These are phyloP conservation scores for Piromyces sp. DNA, from an alignment of 192 early-diverging fungal genomes.

Conservation along the genomic window DNA sequence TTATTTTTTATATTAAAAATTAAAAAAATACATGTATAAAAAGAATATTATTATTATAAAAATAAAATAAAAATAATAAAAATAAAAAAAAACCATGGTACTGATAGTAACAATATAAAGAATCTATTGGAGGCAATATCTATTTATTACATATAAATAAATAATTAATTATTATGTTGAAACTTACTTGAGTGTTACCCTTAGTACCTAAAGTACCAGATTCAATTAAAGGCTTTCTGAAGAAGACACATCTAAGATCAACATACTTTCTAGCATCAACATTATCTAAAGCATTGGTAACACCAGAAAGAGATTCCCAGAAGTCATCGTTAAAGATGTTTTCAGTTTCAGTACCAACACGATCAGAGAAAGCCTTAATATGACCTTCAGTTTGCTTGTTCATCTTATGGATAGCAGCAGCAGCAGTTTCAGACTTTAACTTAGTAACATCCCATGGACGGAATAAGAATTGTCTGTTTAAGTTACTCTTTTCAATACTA, in stretches of 20 bases:
- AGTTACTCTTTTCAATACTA: slow-evolving; percentile 96
- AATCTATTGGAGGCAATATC: no score
- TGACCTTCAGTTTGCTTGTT: slow-evolving; percentile 69
- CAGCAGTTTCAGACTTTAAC: slow-evolving; percentile 85
- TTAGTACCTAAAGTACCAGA: slow-evolving; percentile 98
- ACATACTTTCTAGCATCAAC: slow-evolving; percentile 94
- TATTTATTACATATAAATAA: no score
- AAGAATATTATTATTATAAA: neutral
- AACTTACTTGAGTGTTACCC: slow-evolving; percentile 83
- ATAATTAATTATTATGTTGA: neutral
- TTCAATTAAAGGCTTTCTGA: slow-evolving; percentile 83
- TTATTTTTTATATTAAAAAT: no score
- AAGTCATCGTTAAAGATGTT: slow-evolving; percentile 80
- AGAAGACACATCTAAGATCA: slow-evolving; percentile 93
- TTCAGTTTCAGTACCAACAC: slow-evolving; percentile 89
- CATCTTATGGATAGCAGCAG: slow-evolving; percentile 73
- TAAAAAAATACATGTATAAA: no score
- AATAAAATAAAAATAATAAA: neutral
- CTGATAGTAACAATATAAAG: no score
- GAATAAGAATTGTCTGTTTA: slow-evolving; percentile 99
- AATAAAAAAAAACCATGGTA: neutral
- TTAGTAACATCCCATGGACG: slow-evolving; percentile 67
- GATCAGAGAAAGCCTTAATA: slow-evolving; percentile 47
- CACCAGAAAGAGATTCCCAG: slow-evolving; percentile 71
- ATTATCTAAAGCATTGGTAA: slow-evolving; percentile 97